Evolutionary conservation across 768 basidiomycete genomes (phyloP).

Genomic region (Hysterangium stoloniferum): DNA sequence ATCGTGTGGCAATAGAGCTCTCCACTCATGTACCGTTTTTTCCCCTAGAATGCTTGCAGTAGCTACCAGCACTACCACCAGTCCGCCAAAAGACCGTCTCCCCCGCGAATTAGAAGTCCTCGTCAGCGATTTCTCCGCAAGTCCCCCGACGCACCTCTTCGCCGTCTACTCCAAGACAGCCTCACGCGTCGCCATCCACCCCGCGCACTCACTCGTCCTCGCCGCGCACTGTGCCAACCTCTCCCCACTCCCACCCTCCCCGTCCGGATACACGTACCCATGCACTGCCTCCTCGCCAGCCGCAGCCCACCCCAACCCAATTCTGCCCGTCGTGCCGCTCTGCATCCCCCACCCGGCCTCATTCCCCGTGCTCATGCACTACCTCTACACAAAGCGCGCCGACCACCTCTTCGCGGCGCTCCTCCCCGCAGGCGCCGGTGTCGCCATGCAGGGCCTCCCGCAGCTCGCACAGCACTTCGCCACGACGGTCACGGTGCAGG

Average conservation of each 20-base stretch:
- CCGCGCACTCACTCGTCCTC: slow-evolving; percentile 19
- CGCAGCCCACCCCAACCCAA: slow-evolving; percentile 7
- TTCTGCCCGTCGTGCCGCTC: slow-evolving; percentile 18
- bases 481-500: neutral
- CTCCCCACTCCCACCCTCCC: slow-evolving; percentile 12
- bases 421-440: slow-evolving; percentile 20
- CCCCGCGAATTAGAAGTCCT: slow-evolving; percentile 27
- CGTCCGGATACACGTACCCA: too few relatives aligned
- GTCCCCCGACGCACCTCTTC: slow-evolving; percentile 17
- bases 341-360: slow-evolving; percentile 15
- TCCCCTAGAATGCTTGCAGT: slow-evolving; percentile 2
- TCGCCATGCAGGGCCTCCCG: slow-evolving; percentile 21
- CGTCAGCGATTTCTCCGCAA: slow-evolving; percentile 16
- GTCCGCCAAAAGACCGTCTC: slow-evolving; percentile 2
- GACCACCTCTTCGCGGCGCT: slow-evolving; percentile 15
- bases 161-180: slow-evolving; percentile 13
- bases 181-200: slow-evolving; percentile 15
- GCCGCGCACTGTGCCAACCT: slow-evolving; percentile 11
- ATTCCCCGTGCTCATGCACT: slow-evolving; percentile 18
- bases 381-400: slow-evolving; percentile 17
- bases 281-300: neutral
- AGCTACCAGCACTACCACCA: neutral
- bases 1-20: neutral
- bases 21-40: neutral
- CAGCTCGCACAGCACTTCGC: neutral